Base-by-base conservation (phyloP, 1,284 basidiomycete genomes). In the Microbotryum scabiosae region DNA sequence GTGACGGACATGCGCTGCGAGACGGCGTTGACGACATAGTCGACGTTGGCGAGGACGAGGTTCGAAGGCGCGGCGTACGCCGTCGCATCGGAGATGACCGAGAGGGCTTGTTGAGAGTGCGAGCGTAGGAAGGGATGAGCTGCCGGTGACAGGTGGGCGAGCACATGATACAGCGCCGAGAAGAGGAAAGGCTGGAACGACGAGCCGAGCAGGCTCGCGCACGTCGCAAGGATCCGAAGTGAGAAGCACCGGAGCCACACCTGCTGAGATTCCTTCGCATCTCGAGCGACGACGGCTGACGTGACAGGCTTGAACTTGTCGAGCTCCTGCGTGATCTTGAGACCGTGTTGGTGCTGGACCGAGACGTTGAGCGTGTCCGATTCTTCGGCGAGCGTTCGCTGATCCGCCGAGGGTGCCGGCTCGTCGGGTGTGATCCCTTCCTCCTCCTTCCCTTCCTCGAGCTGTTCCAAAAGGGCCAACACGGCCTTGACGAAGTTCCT, bases 1-100 rank as follows among this genome's bases (percentile, higher is more conserved):
- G 85, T 78, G 36, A 84, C 82, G 14, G 83, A 85, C 20, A 96
- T 80, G 30, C 86, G 82, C 43, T 88, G 85, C 1, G 88, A 88
- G 10, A 92, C 85, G 14, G 86, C 82, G 69, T 94, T 90, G 61
- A 97, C 82, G 9, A 90, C 86, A 71, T 97, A 96, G 76, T 97
- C 92, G 68, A 93, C 92, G 74, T 96, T 93, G 28, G 90, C 86
- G 32, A 96, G 80, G 5, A 97, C 78, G 36, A 96, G 79, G 71
- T 90, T 90, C 41, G 84, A 82, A 0, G 88, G 82, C 2, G 86
- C 86, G 8, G 90, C 88, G 69, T 90, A 92, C 2, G 87, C 89
- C 2, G 84, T 82, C 59, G 82, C 78, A 25, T 80, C 77, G 3
- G 89, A 80, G 49, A 93, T 81, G 63, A 81, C 84, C 63, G 81